Evolutionary conservation across 768 basidiomycete genomes (phyloP), one percentile per base, ranked within the genome.

Genomic region (Podaxis sp.): DNA sequence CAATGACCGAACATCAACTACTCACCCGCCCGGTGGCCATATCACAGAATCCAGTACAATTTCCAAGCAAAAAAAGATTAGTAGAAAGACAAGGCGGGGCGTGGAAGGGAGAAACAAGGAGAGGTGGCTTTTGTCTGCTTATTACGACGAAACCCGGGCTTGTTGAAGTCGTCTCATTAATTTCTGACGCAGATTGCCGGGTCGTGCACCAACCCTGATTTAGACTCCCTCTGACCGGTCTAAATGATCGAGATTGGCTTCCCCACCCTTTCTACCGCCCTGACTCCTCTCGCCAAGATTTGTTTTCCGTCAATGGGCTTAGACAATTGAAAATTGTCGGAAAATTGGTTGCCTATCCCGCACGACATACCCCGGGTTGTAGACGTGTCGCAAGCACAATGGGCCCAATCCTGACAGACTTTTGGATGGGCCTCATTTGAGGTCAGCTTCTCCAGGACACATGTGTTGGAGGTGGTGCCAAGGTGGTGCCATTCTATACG

Each of bases 21-120:
- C 79, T 61, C 63, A 85, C 88, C 83, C 87, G 86, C 76, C 82
- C 88, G 73, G 84, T 85, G 64, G 88, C 85, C 88, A 89, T 89
- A 63, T 39, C 24, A 26, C 39, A 17, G 13, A n/a, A 28, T 22
- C 39, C 17, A 24, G 5, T 22, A 49, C 5, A 12, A 19, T 6
- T 4, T 40, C 26, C 33, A 26, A 26, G 13, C 13, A 42, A 46
- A 28, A 30, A 42, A 46, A n/a, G 12, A 61, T 12, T 5, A 53
- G 17, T 1, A 40, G 26, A n/a, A 60, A 38, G 19, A 24, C 17
- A 53, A 24, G 15, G 17, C 1, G 15, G 19, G 22, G 28, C 3
- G 13, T 13, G 56, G 26, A 26, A 30, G 56, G 56, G 38, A 17
- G 38, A 9, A 48, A 49, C 61, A 56, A 40, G 24, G 28, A 5